Evolutionary conservation across 2,329 filamentous ascomycete genomes (phyloP).

Genomic region (Colletotrichum lini): DNA sequence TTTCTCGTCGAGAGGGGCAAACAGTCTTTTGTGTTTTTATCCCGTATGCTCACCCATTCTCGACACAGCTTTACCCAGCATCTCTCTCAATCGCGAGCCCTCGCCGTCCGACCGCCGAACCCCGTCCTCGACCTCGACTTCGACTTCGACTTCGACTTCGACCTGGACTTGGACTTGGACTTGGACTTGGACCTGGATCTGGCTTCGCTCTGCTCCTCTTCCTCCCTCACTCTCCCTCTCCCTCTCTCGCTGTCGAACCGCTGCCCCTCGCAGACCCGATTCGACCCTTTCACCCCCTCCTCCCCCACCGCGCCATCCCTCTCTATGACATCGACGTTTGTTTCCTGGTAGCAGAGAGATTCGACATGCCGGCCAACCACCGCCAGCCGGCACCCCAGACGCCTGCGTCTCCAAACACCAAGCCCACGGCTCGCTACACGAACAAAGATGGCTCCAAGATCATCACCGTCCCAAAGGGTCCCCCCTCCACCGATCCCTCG

Average conservation of each 20-base stretch:
- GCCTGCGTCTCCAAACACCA: constrained; percentile 67
- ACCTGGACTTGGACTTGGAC: too few species aligned
- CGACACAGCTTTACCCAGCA: constrained; percentile 13
- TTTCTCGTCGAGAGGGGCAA: constrained; percentile 23
- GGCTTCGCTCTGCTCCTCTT: too few species aligned
- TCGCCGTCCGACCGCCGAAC: constrained; percentile 2
- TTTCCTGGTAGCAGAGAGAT: constrained; percentile 51
- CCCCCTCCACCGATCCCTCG: constrained; percentile 65
- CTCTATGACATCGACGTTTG: constrained; percentile 57
- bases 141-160: not conserved
- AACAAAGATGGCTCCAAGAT: constrained; percentile 80
- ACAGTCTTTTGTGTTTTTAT: constrained; percentile 3
- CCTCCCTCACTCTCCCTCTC: not conserved
- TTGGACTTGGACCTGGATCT: too few species aligned
- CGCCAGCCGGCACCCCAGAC: constrained; percentile 64
- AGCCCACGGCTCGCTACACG: constrained; percentile 72
- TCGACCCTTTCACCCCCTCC: constrained; percentile 30
- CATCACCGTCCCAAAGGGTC: constrained; percentile 74
- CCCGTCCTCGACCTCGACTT: constrained; percentile 17
- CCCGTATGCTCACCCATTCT: constrained; percentile 15
- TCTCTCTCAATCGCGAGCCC: constrained; percentile 28
- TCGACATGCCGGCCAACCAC: constrained; percentile 67
- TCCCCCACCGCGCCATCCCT: constrained; percentile 40
- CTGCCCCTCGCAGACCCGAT: constrained; percentile 25
- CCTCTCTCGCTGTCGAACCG: not conserved